phyloP scores from a whole-genome alignment of 2,329 filamentous ascomycete species.

The Davidsoniella virescens region DNA sequence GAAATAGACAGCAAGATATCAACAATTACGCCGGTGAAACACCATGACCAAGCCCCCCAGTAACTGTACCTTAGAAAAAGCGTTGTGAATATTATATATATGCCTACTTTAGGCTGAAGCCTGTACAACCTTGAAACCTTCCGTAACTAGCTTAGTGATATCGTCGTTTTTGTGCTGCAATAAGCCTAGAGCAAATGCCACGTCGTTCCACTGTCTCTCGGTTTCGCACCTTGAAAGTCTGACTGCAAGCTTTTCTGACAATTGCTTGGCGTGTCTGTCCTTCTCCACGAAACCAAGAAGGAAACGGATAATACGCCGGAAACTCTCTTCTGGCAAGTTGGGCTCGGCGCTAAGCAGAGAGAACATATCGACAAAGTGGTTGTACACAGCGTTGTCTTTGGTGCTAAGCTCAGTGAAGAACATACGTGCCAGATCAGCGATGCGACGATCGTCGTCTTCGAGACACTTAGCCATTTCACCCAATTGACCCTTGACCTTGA shows the following conservation, averaged over 20 bases:
- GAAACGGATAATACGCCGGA: conserved; percentile 80
- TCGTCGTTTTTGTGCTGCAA: conserved; percentile 90
- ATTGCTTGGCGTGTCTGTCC: conserved; percentile 94
- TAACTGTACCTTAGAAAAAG: too few species aligned
- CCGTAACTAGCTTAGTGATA: conserved; percentile 58
- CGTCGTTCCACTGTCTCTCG: conserved; percentile 94
- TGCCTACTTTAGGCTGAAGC: conserved; percentile 31
- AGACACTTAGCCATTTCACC: conserved; percentile 99
- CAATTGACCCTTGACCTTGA: conserved; percentile 97
- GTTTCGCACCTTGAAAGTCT: conserved; percentile 73
- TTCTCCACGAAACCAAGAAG: conserved; percentile 94
- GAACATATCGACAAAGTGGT: conserved; percentile 99
- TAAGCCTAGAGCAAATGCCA: conserved; percentile 77
- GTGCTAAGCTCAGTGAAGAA: conserved; percentile 96
- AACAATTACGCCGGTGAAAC: too few species aligned
- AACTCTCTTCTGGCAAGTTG: conserved; percentile 65
- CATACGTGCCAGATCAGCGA: conserved; percentile 87
- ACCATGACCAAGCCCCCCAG: too few species aligned
- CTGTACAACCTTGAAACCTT: conserved; percentile 60
- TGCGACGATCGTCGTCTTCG: conserved; percentile 87
- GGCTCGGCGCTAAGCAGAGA: conserved; percentile 73
- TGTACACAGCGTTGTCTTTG: conserved; percentile 98
- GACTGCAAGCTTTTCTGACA: conserved; percentile 82
- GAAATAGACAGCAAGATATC: too few species aligned
- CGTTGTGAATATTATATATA: too few species aligned